Conservation (phyloP, 305 asterid genomes). For the Solanum hybrid region DNA sequence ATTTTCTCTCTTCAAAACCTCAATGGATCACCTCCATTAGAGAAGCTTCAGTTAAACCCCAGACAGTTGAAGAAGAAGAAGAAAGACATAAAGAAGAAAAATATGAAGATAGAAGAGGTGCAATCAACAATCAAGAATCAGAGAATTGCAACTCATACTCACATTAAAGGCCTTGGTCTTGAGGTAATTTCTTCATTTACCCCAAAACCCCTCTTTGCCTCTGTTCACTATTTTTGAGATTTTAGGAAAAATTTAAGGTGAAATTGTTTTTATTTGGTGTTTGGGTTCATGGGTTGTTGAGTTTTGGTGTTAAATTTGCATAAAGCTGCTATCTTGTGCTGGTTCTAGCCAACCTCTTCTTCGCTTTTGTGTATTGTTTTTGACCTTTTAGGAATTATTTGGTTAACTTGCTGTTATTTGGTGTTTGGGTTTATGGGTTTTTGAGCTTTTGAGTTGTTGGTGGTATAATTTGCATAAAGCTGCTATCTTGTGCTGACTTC, state of each 20-base stretch:
- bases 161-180: slow-evolving; percentile 91
- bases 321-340: neutral
- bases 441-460: neutral
- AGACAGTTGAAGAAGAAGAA: neutral
- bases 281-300: slow-evolving; percentile 9
- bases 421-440: neutral
- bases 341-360: neutral
- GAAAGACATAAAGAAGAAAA: neutral
- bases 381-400: neutral
- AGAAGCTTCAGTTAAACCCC: neutral
- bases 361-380: neutral
- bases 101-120: slow-evolving; percentile 90
- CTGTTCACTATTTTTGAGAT: neutral
- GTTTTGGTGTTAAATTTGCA: neutral
- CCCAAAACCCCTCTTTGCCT: neutral
- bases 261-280: neutral
- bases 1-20: neutral
- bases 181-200: slow-evolving; percentile 32
- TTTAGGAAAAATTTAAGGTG: neutral
- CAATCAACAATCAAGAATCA: slow-evolving; percentile 87
- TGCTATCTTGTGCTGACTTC: neutral
- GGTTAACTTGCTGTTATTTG: neutral
- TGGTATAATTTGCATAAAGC: neutral
- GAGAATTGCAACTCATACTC: slow-evolving; percentile 87
- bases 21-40: neutral